Evolutionary conservation across 2,329 filamentous ascomycete genomes (phyloP).

Genomic region (Helicocarpus griseus): DNA sequence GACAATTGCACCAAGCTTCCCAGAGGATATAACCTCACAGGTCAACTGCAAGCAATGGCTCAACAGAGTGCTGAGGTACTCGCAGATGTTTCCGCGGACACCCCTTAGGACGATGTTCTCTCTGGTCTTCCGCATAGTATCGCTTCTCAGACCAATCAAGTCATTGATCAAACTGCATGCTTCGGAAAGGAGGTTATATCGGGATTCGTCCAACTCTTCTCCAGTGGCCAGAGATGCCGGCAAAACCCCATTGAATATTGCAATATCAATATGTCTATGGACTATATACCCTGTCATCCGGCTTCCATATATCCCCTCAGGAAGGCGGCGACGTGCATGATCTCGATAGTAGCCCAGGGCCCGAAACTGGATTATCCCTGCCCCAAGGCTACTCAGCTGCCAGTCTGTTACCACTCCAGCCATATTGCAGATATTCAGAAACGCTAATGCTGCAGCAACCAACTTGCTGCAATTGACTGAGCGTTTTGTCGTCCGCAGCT

Average conservation of each 20-base stretch:
- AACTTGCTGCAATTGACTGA: conserved; percentile 12
- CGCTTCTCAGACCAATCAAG: conserved; percentile 16
- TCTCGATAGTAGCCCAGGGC: conserved; percentile 16
- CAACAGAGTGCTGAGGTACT: conserved; percentile 12
- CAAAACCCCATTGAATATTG: conserved; percentile 11
- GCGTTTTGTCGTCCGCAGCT: conserved; percentile 10
- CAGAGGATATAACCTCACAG: conserved; percentile 7
- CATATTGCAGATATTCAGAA: conserved; percentile 15
- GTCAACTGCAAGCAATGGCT: conserved; percentile 1
- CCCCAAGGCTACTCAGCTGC: conserved; percentile 13
- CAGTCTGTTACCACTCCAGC: conserved; percentile 11
- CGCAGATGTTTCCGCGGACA: conserved; percentile 10
- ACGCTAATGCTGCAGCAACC: conserved; percentile 16
- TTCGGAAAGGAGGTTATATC: conserved; percentile 8
- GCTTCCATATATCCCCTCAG: conserved; percentile 14
- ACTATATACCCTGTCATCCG: conserved; percentile 11
- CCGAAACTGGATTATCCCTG: conserved; percentile 14
- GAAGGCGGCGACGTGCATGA: conserved; percentile 9
- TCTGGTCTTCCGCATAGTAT: conserved; percentile 13
- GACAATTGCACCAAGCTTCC: conserved; percentile 8
- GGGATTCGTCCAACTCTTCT: conserved; percentile 4
- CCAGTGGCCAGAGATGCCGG: conserved; percentile 13
- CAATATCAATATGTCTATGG: conserved; percentile 15
- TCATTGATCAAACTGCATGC: conserved; percentile 13
- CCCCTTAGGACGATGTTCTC: conserved; percentile 16